phyloP scores from a whole-genome alignment of 1,284 basidiomycete genomes.

The Naganishia albida region DNA sequence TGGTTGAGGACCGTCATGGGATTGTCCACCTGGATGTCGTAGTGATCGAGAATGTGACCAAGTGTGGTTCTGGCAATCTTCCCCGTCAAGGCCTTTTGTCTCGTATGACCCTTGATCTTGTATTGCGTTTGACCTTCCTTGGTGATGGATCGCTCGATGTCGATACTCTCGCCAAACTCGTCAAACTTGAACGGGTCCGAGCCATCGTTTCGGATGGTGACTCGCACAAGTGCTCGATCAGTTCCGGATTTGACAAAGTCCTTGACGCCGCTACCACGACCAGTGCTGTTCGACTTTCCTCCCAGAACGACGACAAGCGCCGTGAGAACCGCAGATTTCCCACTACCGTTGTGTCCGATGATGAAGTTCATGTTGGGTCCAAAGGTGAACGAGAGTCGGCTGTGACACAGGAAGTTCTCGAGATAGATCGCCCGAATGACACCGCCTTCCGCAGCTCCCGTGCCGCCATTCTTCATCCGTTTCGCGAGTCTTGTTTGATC shows the following conservation, averaged over 20 bases:
- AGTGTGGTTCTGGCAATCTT: conserved; percentile 60
- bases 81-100: conserved; percentile 70
- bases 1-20: conserved; percentile 93
- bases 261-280: conserved; percentile 81
- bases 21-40: conserved; percentile 92
- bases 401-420: conserved; percentile 96
- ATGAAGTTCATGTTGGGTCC: conserved; percentile 95
- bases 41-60: conserved; percentile 78
- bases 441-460: conserved; percentile 5
- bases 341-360: conserved; percentile 75
- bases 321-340: conserved; percentile 93
- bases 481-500: conserved; percentile 5
- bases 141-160: conserved; percentile 78
- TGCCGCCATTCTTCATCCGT: not conserved
- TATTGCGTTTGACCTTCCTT: conserved; percentile 74
- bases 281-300: conserved; percentile 85
- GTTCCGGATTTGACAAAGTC: conserved; percentile 64
- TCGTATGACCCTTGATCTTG: conserved; percentile 73
- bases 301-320: conserved; percentile 92
- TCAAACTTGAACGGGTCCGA: conserved; percentile 56
- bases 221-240: conserved; percentile 15
- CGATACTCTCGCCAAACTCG: conserved; percentile 78
- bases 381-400: conserved; percentile 75
- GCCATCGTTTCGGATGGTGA: conserved; percentile 27
- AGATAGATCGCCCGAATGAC: conserved; percentile 56